phyloP scores from a whole-genome alignment of 768 basidiomycete genomes.

The Pleurotus cornucopiae region DNA sequence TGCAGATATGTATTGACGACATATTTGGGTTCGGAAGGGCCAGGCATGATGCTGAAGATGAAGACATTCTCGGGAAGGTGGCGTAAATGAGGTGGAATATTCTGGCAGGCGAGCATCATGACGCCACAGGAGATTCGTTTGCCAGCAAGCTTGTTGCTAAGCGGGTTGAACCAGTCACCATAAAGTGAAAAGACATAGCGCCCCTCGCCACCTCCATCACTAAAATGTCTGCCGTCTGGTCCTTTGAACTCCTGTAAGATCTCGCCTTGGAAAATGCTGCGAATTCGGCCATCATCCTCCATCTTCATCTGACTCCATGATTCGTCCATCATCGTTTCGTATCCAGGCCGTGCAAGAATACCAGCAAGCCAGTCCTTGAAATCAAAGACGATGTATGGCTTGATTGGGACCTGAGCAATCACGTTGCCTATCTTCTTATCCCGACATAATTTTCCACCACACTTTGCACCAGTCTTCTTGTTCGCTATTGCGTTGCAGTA shows the following conservation, averaged over 20 bases:
- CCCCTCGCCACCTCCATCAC: neutral
- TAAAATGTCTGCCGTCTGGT: conserved; percentile 20
- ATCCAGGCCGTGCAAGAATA: conserved; percentile 18
- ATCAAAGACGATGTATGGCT: conserved; percentile 17
- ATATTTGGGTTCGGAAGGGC: neutral
- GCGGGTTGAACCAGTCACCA: conserved; percentile 27
- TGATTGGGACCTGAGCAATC: conserved; percentile 14
- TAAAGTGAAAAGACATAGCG: conserved; percentile 11
- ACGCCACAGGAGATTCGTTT: conserved; percentile 13
- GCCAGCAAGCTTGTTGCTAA: conserved; percentile 22
- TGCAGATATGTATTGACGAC: conserved; percentile 19
- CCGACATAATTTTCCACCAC: neutral
- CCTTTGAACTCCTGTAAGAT: conserved; percentile 21
- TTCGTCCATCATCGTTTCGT: conserved; percentile 21
- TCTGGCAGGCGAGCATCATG: conserved; percentile 15
- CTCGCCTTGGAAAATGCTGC: conserved; percentile 22
- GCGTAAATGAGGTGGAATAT: conserved; percentile 10
- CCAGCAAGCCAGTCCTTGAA: conserved; percentile 24
- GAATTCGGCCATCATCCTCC: conserved; percentile 7
- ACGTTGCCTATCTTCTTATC: neutral
- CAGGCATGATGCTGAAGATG: neutral
- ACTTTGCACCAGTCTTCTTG: neutral
- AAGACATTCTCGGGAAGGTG: neutral
- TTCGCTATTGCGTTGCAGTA: neutral
- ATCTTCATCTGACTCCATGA: conserved; percentile 11